Percentiles rank a stretch among this genome's conserved stretches.
Evolutionary conservation across 169 alveolate genomes (phyloP).

Genomic region (Ichthyophthirius multifiliis): DNA sequence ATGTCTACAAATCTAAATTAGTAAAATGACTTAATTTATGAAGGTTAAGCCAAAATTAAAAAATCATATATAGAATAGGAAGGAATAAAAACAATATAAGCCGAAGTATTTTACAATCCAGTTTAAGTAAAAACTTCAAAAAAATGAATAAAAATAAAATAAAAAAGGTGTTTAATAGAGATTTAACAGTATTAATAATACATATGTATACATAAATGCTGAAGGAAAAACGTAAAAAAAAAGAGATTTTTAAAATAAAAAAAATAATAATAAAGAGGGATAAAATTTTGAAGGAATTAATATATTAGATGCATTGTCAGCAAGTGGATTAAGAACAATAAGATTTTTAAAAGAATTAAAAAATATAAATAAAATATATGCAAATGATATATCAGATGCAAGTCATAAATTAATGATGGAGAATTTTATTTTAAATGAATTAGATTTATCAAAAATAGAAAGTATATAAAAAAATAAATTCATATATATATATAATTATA

Average conservation of each 20-base stretch:
- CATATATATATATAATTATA: not conserved
- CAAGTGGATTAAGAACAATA: constrained; percentile 79
- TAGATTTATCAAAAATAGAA: constrained; percentile 22
- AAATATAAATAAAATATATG: constrained; percentile 52
- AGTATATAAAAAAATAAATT: constrained; percentile 8
- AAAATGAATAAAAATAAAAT: not conserved
- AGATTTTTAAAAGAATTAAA: constrained; percentile 73
- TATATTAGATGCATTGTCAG: constrained; percentile 79
- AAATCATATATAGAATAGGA: constrained; percentile 3
- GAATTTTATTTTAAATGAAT: constrained; percentile 66
- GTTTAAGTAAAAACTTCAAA: constrained; percentile 1
- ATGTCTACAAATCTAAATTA: no score
- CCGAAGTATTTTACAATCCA: constrained; percentile 46
- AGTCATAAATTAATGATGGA: constrained; percentile 66
- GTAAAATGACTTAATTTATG: constrained; percentile 31
- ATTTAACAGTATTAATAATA: constrained; percentile 33
- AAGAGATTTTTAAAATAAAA: not conserved
- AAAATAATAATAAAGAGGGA: constrained; percentile 6
- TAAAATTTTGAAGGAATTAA: constrained; percentile 41
- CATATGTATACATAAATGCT: constrained; percentile 3
- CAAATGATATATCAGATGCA: constrained; percentile 77
- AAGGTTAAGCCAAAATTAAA: constrained; percentile 37
- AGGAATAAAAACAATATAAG: not conserved
- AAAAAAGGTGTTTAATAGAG: constrained; percentile 31
- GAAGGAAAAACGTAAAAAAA: constrained; percentile 1